Evolutionary conservation across 305 asterid genomes (phyloP).

Genomic region (Ajuga reptans): DNA sequence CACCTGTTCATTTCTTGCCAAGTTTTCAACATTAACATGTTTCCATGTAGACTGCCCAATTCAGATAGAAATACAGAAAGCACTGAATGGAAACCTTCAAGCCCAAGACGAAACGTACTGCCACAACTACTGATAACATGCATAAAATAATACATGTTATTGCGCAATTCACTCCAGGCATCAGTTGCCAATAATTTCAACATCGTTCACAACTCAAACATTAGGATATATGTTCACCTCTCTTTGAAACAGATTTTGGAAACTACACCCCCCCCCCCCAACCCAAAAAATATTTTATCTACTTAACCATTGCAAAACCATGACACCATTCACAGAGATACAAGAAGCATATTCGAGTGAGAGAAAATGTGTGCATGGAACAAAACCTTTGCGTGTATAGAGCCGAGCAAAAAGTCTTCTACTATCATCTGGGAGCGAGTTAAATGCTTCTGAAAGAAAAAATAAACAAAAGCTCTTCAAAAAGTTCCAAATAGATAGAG

Average conservation of each 20-base stretch:
- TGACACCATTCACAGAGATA: background rate
- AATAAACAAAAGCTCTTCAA: conserved; percentile 12
- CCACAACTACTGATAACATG: no score
- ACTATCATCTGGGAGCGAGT: conserved; percentile 71
- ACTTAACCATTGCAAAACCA: background rate
- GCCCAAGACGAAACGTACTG: background rate
- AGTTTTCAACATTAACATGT: background rate
- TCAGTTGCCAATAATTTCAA: no score
- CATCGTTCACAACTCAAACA: no score
- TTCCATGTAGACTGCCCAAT: background rate
- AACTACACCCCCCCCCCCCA: no score
- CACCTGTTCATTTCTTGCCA: background rate
- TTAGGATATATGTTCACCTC: no score
- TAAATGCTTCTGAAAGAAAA: conserved; percentile 48
- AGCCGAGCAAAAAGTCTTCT: conserved; percentile 79
- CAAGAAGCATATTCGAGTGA: conserved; percentile 17
- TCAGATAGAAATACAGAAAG: background rate
- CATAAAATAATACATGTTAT: no score
- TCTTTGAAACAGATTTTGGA: no score
- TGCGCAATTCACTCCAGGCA: no score
- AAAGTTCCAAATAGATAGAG: conserved; percentile 15
- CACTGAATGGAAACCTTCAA: background rate
- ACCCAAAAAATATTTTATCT: background rate
- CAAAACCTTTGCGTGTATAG: conserved; percentile 74
- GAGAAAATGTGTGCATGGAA: conserved; percentile 14